These are phyloP conservation scores for Amaranthus palmeri DNA, from an alignment of 148 eudicot genomes.

Conservation along the genomic window DNA sequence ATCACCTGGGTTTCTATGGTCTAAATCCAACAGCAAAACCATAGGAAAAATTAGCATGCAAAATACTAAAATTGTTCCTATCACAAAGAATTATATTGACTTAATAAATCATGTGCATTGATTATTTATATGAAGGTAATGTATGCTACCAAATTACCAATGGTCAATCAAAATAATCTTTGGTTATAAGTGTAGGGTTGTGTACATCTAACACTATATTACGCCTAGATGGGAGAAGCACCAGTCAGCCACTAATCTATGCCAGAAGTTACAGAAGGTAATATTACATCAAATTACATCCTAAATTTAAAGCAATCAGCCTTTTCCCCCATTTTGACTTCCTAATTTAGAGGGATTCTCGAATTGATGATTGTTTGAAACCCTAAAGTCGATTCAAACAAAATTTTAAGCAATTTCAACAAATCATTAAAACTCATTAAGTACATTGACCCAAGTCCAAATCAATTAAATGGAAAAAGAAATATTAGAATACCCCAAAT, in stretches of 20 bases:
- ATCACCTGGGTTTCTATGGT: no score
- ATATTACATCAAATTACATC: not conserved
- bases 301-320: not conserved
- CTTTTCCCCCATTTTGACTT: not conserved
- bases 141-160: no score
- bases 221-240: no score
- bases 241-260: not conserved
- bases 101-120: no score
- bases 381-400: conserved; percentile 13
- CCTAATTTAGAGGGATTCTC: not conserved
- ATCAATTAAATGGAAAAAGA: not conserved
- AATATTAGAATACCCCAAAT: not conserved
- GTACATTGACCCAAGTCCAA: not conserved
- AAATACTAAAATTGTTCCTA: no score
- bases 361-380: not conserved
- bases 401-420: not conserved
- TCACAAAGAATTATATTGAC: no score
- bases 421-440: not conserved
- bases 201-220: no score
- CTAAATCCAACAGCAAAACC: no score
- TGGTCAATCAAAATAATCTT: no score
- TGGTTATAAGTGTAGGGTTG: no score
- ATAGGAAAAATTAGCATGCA: no score
- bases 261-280: not conserved
- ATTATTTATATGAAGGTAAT: no score